phyloP scores from a whole-genome alignment of 495 filamentous ascomycete genomes.

The Coniosporium apollinis region DNA sequence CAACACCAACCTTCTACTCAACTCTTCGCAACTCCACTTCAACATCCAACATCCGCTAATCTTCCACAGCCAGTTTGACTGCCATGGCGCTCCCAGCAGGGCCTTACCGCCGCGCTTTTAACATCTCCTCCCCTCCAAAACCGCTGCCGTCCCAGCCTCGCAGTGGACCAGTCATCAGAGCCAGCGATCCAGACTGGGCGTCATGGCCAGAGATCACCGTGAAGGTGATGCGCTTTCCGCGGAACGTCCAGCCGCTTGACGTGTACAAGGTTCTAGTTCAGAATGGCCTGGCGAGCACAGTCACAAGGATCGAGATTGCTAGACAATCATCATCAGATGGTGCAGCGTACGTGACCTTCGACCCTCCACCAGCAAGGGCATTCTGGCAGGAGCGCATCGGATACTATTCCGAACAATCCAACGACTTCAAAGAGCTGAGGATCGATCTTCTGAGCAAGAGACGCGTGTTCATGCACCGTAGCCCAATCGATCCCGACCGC shows the following conservation, averaged over 20 bases:
- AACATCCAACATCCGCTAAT: too few species aligned
- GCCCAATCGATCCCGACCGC: neutral
- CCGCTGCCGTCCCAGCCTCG: too few species aligned
- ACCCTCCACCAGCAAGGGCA: neutral
- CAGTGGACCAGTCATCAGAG: too few species aligned
- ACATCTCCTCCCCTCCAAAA: too few species aligned
- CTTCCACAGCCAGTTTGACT: too few species aligned
- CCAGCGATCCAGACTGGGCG: neutral
- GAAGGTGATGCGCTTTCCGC: neutral
- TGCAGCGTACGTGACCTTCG: neutral
- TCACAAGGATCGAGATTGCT: neutral
- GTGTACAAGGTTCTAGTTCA: neutral
- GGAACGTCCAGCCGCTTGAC: neutral
- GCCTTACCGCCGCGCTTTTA: too few species aligned
- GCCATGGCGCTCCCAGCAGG: too few species aligned
- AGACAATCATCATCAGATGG: neutral
- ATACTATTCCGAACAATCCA: too few species aligned
- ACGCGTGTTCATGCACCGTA: too few species aligned
- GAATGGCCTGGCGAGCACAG: neutral
- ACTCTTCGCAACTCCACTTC: too few species aligned
- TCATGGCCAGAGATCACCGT: slow-evolving; percentile 1
- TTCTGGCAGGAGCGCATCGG: neutral
- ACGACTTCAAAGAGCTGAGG: neutral
- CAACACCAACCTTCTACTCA: too few species aligned
- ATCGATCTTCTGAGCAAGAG: neutral